Base-by-base conservation (phyloP, 345 rosid genomes). In the Eucalyptus urophylla region DNA sequence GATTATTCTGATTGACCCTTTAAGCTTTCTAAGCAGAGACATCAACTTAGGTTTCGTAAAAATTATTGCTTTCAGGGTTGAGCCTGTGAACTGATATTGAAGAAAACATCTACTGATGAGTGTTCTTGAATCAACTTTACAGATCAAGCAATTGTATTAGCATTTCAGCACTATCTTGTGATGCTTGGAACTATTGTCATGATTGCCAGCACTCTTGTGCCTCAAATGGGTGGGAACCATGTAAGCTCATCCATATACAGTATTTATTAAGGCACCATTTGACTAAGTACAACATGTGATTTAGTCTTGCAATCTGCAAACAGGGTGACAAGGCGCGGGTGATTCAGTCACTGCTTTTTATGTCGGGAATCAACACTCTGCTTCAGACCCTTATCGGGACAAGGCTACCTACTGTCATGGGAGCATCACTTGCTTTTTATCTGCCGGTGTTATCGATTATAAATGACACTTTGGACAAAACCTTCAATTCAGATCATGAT, bases 341-440 rank as follows among this genome's bases (percentile, higher is more conserved):
- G 86, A 98, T 98, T 80, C 97, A 97, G 87, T 91, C 96, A 1
- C 87, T 98, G 91, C 90, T 98, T 92, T 96, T 98, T 89, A 95
- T 98, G 99, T 93, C 98, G 3, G 99, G 97, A n/a, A 88, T 98
- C 29, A 97, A 98, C 92, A 97, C 99, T 15, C 93, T 96, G 92
- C 92, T 98, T 86, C 99, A 98, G 88, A 97, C 99, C 8, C 90
- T 96, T 40, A 33, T 95, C 40, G 99, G 99, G 60, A 93, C 98
- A 81, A 94, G 99, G 92, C 97, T 98, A 92, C 99, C 99, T 8
- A 93, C 98, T 2, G 98, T 98, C 93, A 98, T 98, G 99, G 95
- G 98, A 33, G 96, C 96, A 86, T 97, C 99, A 8, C 88, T 93
- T 56, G 99, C 99, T 3, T 98, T 93, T 90, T 91, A 86, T 53